Conservation (phyloP, 139 green algal species). For the Pseudopediastrum boryanum region DNA sequence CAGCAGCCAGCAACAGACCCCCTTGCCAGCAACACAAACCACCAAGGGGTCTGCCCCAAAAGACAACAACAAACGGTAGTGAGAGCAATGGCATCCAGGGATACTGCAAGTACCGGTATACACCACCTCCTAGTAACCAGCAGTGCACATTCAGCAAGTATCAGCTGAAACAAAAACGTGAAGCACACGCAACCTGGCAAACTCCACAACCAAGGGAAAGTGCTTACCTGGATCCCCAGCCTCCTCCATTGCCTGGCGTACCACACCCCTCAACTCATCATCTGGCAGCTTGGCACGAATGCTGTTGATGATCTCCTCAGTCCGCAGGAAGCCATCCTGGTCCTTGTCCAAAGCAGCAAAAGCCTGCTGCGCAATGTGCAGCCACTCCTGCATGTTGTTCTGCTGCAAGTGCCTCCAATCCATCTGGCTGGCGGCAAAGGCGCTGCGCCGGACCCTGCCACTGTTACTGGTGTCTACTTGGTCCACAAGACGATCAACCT, state of each 20-base stretch:
- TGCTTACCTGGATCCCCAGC: constrained; percentile 19
- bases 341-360: constrained; percentile 49
- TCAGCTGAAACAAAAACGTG: too few species aligned
- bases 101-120: too few species aligned
- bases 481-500: constrained; percentile 45
- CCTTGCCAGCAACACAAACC: too few species aligned
- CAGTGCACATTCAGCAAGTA: too few species aligned
- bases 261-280: constrained; percentile 41
- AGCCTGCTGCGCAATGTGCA: constrained; percentile 54
- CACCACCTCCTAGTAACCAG: too few species aligned
- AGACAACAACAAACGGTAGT: too few species aligned
- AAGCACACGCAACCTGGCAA: too few species aligned
- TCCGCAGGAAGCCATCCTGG: constrained; percentile 39
- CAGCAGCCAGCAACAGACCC: too few species aligned
- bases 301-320: constrained; percentile 41
- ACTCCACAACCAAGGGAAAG: too few species aligned
- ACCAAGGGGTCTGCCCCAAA: too few species aligned
- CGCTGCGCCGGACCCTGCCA: constrained; percentile 34
- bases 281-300: constrained; percentile 42
- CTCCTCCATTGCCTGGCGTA: constrained; percentile 41
- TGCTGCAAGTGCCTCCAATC: constrained; percentile 62
- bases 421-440: constrained; percentile 57
- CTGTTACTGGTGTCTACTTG: constrained; percentile 38
- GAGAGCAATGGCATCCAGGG: too few species aligned
- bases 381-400: constrained; percentile 68